Percentiles rank a stretch among this genome's conserved stretches.
Conservation (phyloP, 768 basidiomycete genomes). For the Lactifluus piperatus region DNA sequence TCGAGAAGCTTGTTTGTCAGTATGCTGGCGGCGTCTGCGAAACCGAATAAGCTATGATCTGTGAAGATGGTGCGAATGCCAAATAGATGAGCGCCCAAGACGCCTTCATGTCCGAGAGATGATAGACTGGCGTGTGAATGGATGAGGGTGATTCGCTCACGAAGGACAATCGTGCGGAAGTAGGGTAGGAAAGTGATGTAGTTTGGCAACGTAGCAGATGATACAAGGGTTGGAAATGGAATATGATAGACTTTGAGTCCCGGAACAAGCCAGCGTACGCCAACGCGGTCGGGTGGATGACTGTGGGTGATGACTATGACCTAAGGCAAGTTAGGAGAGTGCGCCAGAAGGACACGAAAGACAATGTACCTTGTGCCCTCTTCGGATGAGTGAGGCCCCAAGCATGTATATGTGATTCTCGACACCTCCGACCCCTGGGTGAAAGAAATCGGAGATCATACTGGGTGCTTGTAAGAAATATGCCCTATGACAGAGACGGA, state of each 20-base stretch:
- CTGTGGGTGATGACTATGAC: constrained; percentile 94
- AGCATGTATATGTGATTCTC: constrained; percentile 96
- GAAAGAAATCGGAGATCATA: constrained; percentile 97
- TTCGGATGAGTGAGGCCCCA: constrained; percentile 67
- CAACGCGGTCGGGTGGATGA: constrained; percentile 76
- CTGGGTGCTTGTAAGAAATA: constrained; percentile 32
- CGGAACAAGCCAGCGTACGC: constrained; percentile 82
- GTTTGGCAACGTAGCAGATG: constrained; percentile 89
- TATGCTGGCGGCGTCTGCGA: constrained; percentile 95
- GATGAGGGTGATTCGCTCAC: constrained; percentile 79
- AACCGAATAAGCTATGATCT: constrained; percentile 93
- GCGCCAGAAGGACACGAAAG: neutral
- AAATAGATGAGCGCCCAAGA: constrained; percentile 82
- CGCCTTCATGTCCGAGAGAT: constrained; percentile 84
- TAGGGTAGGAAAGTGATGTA: constrained; percentile 91
- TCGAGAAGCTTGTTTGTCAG: constrained; percentile 93
- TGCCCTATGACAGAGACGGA: neutral
- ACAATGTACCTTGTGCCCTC: constrained; percentile 68
- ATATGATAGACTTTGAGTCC: constrained; percentile 91
- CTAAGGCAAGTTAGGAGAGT: constrained; percentile 30
- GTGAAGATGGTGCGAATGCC: constrained; percentile 90
- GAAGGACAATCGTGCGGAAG: constrained; percentile 76
- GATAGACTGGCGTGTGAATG: constrained; percentile 92
- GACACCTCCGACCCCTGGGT: constrained; percentile 89
- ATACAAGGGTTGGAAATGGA: constrained; percentile 81